Conservation (phyloP, 176 grass and related monocot species). For the Otatea glauca region DNA sequence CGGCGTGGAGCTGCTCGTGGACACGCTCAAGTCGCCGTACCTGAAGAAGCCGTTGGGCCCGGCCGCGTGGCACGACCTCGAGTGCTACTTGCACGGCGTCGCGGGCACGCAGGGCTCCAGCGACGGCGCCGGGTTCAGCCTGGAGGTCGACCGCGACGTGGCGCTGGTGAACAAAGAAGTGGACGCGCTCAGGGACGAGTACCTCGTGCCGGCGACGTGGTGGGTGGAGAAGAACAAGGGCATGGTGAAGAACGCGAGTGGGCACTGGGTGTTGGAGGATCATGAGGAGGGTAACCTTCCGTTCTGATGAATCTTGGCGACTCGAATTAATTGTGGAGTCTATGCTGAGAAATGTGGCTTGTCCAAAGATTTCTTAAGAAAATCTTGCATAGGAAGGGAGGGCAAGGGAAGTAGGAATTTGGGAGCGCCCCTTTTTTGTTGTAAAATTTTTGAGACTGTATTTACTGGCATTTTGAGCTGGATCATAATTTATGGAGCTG, state of each 20-base stretch:
- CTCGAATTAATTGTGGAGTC: background rate
- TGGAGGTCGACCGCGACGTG: constrained; percentile 72
- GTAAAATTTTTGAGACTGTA: background rate
- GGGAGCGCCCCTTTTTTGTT: background rate
- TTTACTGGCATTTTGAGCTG: background rate
- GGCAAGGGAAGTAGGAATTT: background rate
- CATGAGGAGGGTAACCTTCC: constrained; percentile 66
- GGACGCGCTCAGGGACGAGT: constrained; percentile 55
- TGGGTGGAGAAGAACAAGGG: constrained; percentile 70
- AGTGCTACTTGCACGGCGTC: constrained; percentile 80
- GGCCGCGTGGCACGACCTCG: constrained; percentile 68
- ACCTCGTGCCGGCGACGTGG: constrained; percentile 52
- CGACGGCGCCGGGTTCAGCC: constrained; percentile 42
- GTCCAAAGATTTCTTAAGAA: background rate
- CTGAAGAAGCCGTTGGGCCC: constrained; percentile 54
- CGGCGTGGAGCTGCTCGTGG: constrained; percentile 69
- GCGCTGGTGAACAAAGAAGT: constrained; percentile 77
- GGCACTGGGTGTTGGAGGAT: constrained; percentile 68
- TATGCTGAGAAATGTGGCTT: background rate
- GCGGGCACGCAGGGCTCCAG: constrained; percentile 65
- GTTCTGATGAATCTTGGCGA: background rate
- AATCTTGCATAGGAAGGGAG: background rate
- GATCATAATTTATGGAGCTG: background rate
- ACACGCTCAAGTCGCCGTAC: constrained; percentile 70
- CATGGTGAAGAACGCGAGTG: constrained; percentile 39